Base-by-base conservation (phyloP, 176 grass and related monocot genomes). In the Zizania latifolia region DNA sequence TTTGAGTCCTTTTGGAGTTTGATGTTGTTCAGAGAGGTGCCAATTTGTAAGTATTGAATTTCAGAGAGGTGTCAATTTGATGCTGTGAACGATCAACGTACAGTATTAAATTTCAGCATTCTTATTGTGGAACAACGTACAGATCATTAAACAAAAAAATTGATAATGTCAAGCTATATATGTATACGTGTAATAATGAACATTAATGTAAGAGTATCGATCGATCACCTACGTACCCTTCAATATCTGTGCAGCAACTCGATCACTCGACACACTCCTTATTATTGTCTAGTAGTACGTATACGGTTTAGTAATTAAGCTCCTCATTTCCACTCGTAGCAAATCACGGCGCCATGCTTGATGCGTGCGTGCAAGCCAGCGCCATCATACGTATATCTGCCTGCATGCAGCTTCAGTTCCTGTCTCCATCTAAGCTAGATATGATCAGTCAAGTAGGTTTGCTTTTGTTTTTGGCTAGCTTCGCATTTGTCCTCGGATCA, bases 121-220 rank as follows among this genome's bases (percentile, higher is more conserved):
- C 34, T 83, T 75, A 56, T 74, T 83, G 31, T 11, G 34, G 30
- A 79, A 74, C 27, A 83, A 69, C 21, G 74, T n/a, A n/a, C n/a
- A n/a, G 8, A 72, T 65, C 51, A 68, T 62, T 30, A 78, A 83
- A 83, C 70, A 80, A 84, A 88, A 58, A 88, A 83, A 22, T 28
- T 61, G 53, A 57, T 35, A 69, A 67, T 40, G 61, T 68, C 80
- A 84, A 79, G 74, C 74, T 83, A 60, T 58, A 35, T 78, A 54
- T 35, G 58, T 87, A 77, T 60, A 48, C 56, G 6, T 74, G 41
- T 83, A 87, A 80, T 75, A 88, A 84, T 88, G 75, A 80, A 88
- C 86, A 88, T 72, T 82, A 36, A 2, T n/a, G 62, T 84, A 75
- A 72, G 58, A 48, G 37, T 83, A 50, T 73, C 1, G 59, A 43